Conservation (phyloP, 768 basidiomycete genomes). For the Dictyophora rubrovolvata region DNA sequence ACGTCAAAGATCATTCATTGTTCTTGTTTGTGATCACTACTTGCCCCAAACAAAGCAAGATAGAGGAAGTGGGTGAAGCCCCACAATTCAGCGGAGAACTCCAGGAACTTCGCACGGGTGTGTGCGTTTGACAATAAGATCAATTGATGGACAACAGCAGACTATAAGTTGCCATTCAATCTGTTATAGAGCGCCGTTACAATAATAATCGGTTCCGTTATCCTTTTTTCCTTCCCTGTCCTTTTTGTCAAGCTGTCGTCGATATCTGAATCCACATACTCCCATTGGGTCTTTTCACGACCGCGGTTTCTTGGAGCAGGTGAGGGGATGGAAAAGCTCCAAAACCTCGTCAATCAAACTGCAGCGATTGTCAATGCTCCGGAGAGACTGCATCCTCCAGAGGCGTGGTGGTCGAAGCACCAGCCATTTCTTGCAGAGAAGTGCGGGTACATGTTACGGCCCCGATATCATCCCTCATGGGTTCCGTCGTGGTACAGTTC, state of each 20-base stretch:
- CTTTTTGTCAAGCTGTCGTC: not conserved
- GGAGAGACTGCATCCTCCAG: slow-evolving; percentile 3
- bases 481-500: slow-evolving; percentile 21
- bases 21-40: too few species aligned
- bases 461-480: slow-evolving; percentile 20
- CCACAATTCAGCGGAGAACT: not conserved
- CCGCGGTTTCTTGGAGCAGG: not conserved
- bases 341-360: not conserved
- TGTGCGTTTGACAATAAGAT: not conserved
- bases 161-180: not conserved
- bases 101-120: not conserved
- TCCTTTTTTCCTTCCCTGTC: not conserved
- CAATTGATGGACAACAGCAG: not conserved
- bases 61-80: not conserved
- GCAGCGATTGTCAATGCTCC: not conserved
- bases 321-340: not conserved
- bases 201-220: not conserved
- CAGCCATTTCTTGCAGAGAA: slow-evolving; percentile 12
- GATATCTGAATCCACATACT: not conserved
- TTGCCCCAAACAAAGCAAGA: too few species aligned
- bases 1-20: too few species aligned
- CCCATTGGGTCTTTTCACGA: not conserved
- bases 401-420: slow-evolving; percentile 15
- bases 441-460: slow-evolving; percentile 18
- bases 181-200: not conserved